Base-by-base conservation (phyloP, 495 filamentous ascomycete genomes). In the Mytilinidion resinicola region DNA sequence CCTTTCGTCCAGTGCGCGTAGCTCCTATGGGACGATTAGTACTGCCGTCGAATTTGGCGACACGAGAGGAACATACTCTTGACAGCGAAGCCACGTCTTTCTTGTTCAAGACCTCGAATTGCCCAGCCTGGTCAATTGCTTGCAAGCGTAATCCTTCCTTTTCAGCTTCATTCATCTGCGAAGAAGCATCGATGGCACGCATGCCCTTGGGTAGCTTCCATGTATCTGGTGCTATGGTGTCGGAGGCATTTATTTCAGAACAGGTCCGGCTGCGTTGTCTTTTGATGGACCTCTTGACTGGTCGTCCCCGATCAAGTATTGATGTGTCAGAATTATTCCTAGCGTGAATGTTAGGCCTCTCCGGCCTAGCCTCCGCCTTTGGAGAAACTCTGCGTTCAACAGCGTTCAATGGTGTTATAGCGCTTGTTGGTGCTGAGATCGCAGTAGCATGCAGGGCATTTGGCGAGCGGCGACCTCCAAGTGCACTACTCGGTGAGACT, bases 31-130 rank as follows among this genome's bases (percentile, higher is more conserved):
- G 17, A 20, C 8, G 37, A 25, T 60, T 41, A 61, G 50, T 14
- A 37, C 19, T 53, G 12, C 1, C 36, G 14, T 14, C 34, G 9
- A 50, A 6, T 42, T 7, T 55, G 9, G 21, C 17, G 52, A 12
- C 30, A 50, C 56, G 7, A 35, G 43, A 41, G 36, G 7, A 43
- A 60, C 76, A 55, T 73, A 84, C 82, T 69, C 77, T 78, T 11
- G 85, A 85, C 14, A 89, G 72, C 15, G 72, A 73, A 43, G 86
- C 82, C 15, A 90, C 86, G 55, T 89, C 84, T 47, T 82, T 80
- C 57, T 79, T 77, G 44, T 74, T 72, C n/a, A 90, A 73, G 9
- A 90, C 80, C 67, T 87, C 81, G 59, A 89, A 90, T 25, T 79
- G 77, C 33, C 80, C 72, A 1, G 82, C 83, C 66, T 88, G 84